phyloP scores from a whole-genome alignment of 2,329 filamentous ascomycete species.

The Epichloe festucae region DNA sequence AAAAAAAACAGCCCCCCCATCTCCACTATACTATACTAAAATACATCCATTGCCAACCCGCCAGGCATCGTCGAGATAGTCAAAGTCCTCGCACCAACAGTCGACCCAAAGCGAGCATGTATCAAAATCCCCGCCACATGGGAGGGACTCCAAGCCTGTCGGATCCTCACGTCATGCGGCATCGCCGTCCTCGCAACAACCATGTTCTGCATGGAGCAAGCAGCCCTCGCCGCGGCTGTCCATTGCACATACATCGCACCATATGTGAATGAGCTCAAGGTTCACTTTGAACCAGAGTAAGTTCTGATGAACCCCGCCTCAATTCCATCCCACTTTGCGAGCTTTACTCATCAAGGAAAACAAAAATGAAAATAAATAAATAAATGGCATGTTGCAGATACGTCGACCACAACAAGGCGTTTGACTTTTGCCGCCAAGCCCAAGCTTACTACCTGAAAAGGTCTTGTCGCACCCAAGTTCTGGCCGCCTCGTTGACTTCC shows the following conservation, averaged over 20 bases:
- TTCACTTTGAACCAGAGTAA: slow-evolving; percentile 42
- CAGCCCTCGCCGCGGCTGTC: slow-evolving; percentile 41
- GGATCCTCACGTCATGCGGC: slow-evolving; percentile 35
- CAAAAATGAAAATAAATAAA: too few species aligned
- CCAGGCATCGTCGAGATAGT: slow-evolving; percentile 39
- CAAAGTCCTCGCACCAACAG: slow-evolving; percentile 26
- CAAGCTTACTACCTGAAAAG: slow-evolving; percentile 37
- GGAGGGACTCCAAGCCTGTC: slow-evolving; percentile 49
- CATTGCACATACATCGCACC: slow-evolving; percentile 51
- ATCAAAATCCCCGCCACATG: slow-evolving; percentile 53
- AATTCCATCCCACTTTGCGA: too few species aligned
- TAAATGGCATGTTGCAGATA: slow-evolving; percentile 21
- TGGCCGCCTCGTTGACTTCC: slow-evolving; percentile 44
- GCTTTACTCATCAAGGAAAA: too few species aligned
- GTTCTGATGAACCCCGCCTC: slow-evolving; percentile 3
- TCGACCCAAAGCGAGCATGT: slow-evolving; percentile 37
- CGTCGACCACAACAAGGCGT: slow-evolving; percentile 33
- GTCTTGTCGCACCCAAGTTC: slow-evolving; percentile 32
- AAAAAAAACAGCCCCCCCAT: too few species aligned
- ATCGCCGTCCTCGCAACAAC: slow-evolving; percentile 50
- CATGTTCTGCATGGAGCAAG: slow-evolving; percentile 49
- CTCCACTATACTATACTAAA: not conserved
- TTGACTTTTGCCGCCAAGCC: slow-evolving; percentile 35
- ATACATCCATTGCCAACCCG: not conserved
- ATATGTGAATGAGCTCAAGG: slow-evolving; percentile 52